Conservation (phyloP, 768 basidiomycete species). For the Trametes maxima region DNA sequence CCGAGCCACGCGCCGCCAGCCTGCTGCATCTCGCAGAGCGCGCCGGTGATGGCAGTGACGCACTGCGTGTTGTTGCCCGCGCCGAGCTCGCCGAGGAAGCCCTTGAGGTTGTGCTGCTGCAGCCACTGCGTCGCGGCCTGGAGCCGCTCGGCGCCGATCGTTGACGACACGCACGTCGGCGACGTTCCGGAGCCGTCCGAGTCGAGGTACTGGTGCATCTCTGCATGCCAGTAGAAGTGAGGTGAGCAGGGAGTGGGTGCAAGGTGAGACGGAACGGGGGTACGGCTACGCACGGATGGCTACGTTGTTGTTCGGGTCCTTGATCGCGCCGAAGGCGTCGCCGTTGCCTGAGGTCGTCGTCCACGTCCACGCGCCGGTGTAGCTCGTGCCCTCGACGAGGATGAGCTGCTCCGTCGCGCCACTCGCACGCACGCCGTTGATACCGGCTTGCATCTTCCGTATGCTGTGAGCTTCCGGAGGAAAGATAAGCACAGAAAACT, state of each 20-base stretch:
- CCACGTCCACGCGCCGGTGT: constrained; percentile 67
- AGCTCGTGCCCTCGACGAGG: constrained; percentile 45
- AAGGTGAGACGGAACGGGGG: background rate
- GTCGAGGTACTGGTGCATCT: constrained; percentile 76
- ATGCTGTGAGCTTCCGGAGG: constrained; percentile 11
- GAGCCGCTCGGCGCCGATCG: constrained; percentile 61
- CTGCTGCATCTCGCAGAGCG: constrained; percentile 60
- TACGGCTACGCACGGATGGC: constrained; percentile 47
- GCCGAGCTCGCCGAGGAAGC: constrained; percentile 66
- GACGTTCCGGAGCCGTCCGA: constrained; percentile 62
- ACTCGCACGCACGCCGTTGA: constrained; percentile 63
- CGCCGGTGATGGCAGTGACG: constrained; percentile 53
- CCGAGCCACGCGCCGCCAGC: constrained; percentile 55
- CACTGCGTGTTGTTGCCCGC: constrained; percentile 46
- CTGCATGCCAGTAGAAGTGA: constrained; percentile 31
- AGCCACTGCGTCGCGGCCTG: constrained; percentile 61
- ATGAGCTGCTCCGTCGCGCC: constrained; percentile 56
- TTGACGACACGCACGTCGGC: constrained; percentile 55
- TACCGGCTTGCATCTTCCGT: constrained; percentile 57
- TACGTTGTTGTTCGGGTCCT: constrained; percentile 62
- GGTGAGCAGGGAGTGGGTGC: background rate
- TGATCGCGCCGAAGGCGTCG: constrained; percentile 51
- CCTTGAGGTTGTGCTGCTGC: constrained; percentile 58
- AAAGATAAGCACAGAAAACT: constrained; percentile 13
- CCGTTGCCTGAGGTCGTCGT: constrained; percentile 58